Evolutionary conservation across 202 grass and related monocot species (phyloP), one percentile per base, ranked within the genome.

Genomic region (Zoysia matrella): DNA sequence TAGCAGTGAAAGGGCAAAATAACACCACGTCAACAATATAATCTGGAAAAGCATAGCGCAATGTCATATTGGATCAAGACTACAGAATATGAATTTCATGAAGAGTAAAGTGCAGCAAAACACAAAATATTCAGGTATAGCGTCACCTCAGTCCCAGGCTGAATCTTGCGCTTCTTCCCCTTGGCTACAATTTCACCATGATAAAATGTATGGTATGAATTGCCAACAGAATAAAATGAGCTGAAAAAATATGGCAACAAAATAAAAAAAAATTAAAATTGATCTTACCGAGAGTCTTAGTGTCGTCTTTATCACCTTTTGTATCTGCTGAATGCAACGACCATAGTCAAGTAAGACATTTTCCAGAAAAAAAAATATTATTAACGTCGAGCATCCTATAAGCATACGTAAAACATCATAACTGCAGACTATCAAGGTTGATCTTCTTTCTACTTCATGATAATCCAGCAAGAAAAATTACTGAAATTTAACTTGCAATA

Each of bases 261-360:
- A 18, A 53, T 56, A 10, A 40, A 81, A 61, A 61, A 79, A 73
- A 8, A 60, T 36, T 36, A 86, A 62, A 4, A 53, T 53, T 4
- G 68, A 36, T 64, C 84, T 75, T 78, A 97, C 94, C 74, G 79
- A 82, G 62, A 78, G 64, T 90, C 76, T 89, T 97, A 41, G 82
- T 83, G 60, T 97, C 94, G 12, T 94, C 94, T 92, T 97, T 94
- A 77, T 90, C 92, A n/a, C 44, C 43, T 82, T 97, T 97, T 83
- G 79, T 83, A 85, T 97, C 94, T 85, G 82, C 78, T 70, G 70
- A 86, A 76, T 39, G 22, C 36, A 84, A 88, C 66, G 42, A 82
- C 40, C 44, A 66, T 52, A 83, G 5, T 51, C 42, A 89, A 63
- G 55, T 82, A 79, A 68, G 68, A 56, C 14, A 86, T 50, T 72